Base-by-base conservation (phyloP, 208 protist genomes). In the Crithidia acanthocephali region DNA sequence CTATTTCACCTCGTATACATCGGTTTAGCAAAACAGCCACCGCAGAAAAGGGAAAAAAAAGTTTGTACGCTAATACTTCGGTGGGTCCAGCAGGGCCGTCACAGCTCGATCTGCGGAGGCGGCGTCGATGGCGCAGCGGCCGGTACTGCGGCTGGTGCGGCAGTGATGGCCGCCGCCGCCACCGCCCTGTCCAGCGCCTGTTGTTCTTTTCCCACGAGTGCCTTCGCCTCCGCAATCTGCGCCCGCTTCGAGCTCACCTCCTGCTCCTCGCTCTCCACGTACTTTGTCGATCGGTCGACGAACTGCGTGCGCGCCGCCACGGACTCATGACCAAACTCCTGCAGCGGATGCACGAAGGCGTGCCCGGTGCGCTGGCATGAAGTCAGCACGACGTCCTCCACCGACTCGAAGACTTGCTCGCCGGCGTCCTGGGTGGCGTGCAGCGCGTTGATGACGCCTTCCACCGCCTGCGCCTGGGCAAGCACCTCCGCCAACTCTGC, bases 351-450 rank as follows among this genome's bases (percentile, higher is more conserved):
- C 68, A 93, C 83, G 67, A 93, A 93, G 11, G 74, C 57, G 15
- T 56, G 48, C 5, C 59, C 79, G 2, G 57, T 74, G 37, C 84
- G 87, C 55, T 85, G 74, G 65, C 79, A 82, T 59, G 78, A 83
- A 9, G 58, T 69, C 58, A 72, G 58, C 45, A 95, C 81, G 13
- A 74, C 58, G 28, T 86, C 72, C 68, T 92, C 87, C 28, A 92
- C 86, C 33, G 75, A 85, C 73, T 92, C 85, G 51, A 92, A 95
- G 52, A 93, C 71, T 72, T 95, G 84, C 67, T 93, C 87, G 27
- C 86, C 87, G 0, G 87, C 81, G 59, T 93, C 87, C 58, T 95
- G 90, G 16, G 86, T 92, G 45, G 90, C 87, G 70, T 91, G 89
- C 73, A 95, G 79, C 8, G 86, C 84, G 63, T 87, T 89, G 65